A percentile compares a stretch with the other conserved stretches of the same genome.
Evolutionary conservation across 192 early-diverging fungal species (phyloP).

Genomic region (Obelidium mucronatum): DNA sequence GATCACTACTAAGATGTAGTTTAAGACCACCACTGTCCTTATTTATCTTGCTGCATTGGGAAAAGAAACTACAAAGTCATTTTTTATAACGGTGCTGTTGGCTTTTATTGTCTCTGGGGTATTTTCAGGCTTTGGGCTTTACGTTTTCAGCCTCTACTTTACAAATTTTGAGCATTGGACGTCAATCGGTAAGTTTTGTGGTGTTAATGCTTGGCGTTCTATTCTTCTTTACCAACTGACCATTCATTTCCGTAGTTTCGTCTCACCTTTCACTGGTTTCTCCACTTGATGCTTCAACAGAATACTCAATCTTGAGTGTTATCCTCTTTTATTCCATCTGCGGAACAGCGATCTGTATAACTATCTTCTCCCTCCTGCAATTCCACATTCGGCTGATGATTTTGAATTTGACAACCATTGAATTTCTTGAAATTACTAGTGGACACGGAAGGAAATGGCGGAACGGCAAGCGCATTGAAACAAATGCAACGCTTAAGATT

Average conservation of each 20-base stretch:
- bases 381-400: conserved; percentile 28
- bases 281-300: neutral
- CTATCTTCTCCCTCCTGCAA: neutral
- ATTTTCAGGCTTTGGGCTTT: conserved; percentile 32
- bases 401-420: conserved; percentile 31
- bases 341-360: neutral
- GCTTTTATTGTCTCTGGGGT: conserved; percentile 15
- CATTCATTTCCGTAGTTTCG: neutral
- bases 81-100: conserved; percentile 40
- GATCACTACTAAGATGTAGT: neutral
- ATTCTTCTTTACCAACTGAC: neutral
- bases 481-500: conserved; percentile 15
- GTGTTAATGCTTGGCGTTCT: neutral
- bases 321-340: neutral
- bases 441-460: conserved; percentile 7
- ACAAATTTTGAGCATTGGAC: conserved; percentile 3
- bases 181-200: neutral
- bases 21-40: conserved; percentile 59
- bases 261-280: neutral
- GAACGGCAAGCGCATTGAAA: conserved; percentile 15
- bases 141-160: conserved; percentile 49
- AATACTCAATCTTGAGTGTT: neutral
- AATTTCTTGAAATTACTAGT: conserved; percentile 16
- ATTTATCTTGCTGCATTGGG: conserved; percentile 56
- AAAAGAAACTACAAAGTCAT: conserved; percentile 48